A percentile compares a stretch with the other conserved stretches of the same genome.
These are phyloP conservation scores for Scleromitrula shiraiana DNA, from an alignment of 2,329 filamentous ascomycete genomes.

Conservation along the genomic window DNA sequence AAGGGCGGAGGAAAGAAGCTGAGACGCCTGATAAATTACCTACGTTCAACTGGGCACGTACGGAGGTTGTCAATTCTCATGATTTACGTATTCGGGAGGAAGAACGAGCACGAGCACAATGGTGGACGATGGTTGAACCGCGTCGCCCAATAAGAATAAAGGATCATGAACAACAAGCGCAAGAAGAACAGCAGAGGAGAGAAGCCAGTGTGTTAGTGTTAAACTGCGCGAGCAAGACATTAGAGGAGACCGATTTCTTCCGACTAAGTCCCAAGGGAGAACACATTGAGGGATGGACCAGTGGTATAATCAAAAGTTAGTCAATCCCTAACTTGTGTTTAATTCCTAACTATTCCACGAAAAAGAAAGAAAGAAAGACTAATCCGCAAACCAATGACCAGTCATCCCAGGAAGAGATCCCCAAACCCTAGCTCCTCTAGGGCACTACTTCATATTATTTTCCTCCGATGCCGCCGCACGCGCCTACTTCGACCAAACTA, in stretches of 20 bases:
- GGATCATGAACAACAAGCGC: not conserved
- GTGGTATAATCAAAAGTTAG: slow-evolving; percentile 50
- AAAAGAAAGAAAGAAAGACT: not conserved
- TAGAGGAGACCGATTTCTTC: slow-evolving; percentile 63
- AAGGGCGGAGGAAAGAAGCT: slow-evolving; percentile 8
- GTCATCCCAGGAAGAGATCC: slow-evolving; percentile 55
- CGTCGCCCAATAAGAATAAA: not conserved
- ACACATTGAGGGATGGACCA: slow-evolving; percentile 61
- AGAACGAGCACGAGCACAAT: not conserved
- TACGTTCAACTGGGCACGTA: slow-evolving; percentile 21
- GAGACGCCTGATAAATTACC: slow-evolving; percentile 21
- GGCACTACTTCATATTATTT: slow-evolving; percentile 65
- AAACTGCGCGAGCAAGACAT: slow-evolving; percentile 47
- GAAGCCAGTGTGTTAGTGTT: slow-evolving; percentile 41
- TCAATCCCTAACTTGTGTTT: not conserved
- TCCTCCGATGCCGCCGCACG: slow-evolving; percentile 47
- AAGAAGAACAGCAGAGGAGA: not conserved
- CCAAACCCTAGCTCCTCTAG: slow-evolving; percentile 52
- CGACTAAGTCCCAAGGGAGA: slow-evolving; percentile 53
- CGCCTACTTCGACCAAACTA: slow-evolving; percentile 50
- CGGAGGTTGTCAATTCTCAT: slow-evolving; percentile 1
- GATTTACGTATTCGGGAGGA: not conserved
- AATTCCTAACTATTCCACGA: not conserved
- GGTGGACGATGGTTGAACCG: not conserved
- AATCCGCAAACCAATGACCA: slow-evolving; percentile 34